Base-by-base conservation (phyloP, 1,284 basidiomycete species). In the Cutaneotrichosporon cavernicola region DNA sequence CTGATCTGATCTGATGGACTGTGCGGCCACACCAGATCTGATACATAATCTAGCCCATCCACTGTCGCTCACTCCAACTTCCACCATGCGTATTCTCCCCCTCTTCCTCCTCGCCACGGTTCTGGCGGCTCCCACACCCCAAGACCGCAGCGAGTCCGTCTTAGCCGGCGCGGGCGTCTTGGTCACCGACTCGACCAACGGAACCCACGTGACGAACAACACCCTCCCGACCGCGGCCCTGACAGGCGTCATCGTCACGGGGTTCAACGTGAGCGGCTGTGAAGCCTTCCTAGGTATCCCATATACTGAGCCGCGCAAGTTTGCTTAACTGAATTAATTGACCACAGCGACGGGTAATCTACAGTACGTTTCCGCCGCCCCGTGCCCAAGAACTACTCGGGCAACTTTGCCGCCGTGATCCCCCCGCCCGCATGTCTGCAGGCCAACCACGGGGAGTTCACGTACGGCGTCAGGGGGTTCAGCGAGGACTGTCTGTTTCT, bases 361-460 rank as follows among this genome's bases (percentile, higher is more conserved):
- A 0, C n/a, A n/a, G n/a, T n/a, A n/a, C 77, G 86, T 2, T 84
- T 88, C 71, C 75, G 61, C 1, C 56, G 69, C n/a, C 78, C 78
- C 5, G 60, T 70, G 32, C 34, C 56, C 5, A 43, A 58, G 30
- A 43, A 47, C 4, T 74, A 75, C 65, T 60, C 70, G 16, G 63
- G 69, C 30, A 62, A 76, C 60, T 62, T 69, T 18, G n/a, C 13
- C 31, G 75, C 76, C 2, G 69, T 73, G 8, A 56, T 49, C 5
- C 64, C 64, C 18, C 67, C 71, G 10, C 73, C 74, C 0, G 71
- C 71, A 5, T 80, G 79, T 63, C 60, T 73, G 13, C 76, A 80
- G 66, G 40, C 61, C 26, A 60, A 57, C 30, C 18, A 18, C 14
- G 4, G 16, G 8, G 26, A 26, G 26, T n/a, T 40, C 32, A 30